Evolutionary conservation across 441 rosid genomes (phyloP), one percentile per base, ranked within the genome.

Genomic region (Erysimum cheiri): DNA sequence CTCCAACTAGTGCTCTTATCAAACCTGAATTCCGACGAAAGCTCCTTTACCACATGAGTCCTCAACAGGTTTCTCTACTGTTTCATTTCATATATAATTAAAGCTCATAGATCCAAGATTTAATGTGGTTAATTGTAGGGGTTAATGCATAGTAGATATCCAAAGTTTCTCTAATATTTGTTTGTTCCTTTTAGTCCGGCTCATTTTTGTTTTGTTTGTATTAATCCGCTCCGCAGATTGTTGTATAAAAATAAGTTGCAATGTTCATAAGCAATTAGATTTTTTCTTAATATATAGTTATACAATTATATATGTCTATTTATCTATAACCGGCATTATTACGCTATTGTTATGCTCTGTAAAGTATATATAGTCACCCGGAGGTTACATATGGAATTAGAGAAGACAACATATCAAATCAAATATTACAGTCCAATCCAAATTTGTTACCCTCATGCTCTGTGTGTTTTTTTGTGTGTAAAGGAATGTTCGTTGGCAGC

Each of bases 1-100:
- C 93, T 58, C 98, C 98, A 10, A 93, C 98, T 0, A 82, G 84
- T 74, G 90, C 90, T 32, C 17, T 83, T 59, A 32, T 93, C 53
- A 89, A 84, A 83, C 80, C 76, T 39, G 81, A 85, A 43, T 83
- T 78, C 60, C 92, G 81, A 35, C 84, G 91, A 72, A 60, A 80
- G 54, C 84, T 93, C 64, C 39, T 77, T 12, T 91, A 83, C 72
- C 96, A 84, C 11, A 71, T 83, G 91, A 76, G 86, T 79, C 93
- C 95, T 57, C 88, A 24, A 33, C 91, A 91, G 96, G 97, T 91
- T 84, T 48, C 35, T 49, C 57, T 13, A 14, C 22, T n/a, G 10
- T 28, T 67, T 61, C 64, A 53, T 44, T 55, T 47, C 64, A 28
- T 50, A 31, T 24, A 35, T 1, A 4, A 52, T n/a, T n/a, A n/a